Evolutionary conservation across 2,329 filamentous ascomycete species (phyloP).

Genomic region (Fusarium sororula): DNA sequence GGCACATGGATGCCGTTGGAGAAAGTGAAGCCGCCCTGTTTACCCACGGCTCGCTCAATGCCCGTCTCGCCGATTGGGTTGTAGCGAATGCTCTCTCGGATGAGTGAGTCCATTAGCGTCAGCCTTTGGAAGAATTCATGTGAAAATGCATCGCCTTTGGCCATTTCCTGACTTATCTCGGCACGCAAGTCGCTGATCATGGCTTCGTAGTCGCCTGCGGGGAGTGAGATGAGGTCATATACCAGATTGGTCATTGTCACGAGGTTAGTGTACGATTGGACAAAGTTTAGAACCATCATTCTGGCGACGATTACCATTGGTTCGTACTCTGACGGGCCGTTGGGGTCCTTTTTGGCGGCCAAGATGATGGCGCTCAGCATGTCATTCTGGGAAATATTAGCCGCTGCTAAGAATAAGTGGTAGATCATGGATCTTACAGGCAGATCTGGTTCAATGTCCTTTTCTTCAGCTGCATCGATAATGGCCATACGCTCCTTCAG

Average conservation of each 20-base stretch:
- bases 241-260: conserved; percentile 28
- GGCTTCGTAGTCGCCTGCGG: conserved; percentile 7
- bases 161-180: conserved; percentile 11
- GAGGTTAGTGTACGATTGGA: conserved; percentile 21
- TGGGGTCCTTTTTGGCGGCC: conserved; percentile 17
- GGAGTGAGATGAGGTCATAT: conserved; percentile 24
- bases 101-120: conserved; percentile 17
- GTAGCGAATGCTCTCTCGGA: conserved; percentile 25
- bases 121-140: conserved; percentile 22
- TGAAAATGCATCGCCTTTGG: conserved; percentile 12
- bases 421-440: background rate
- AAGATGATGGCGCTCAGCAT: conserved; percentile 23
- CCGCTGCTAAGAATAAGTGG: too few species aligned
- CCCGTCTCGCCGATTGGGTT: conserved; percentile 29
- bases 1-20: conserved; percentile 28
- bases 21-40: conserved; percentile 25
- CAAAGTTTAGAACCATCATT: conserved; percentile 30
- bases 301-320: conserved; percentile 22
- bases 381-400: conserved; percentile 10
- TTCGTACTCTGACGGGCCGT: conserved; percentile 10
- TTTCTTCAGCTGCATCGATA: conserved; percentile 14
- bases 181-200: conserved; percentile 13
- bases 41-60: conserved; percentile 22
- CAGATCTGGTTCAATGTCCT: conserved; percentile 1
- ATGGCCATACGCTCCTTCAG: conserved; percentile 15